Evolutionary conservation across 352 stramenopile genomes (phyloP), one percentile per base, ranked within the genome.

Genomic region (Phytophthora constricta): DNA sequence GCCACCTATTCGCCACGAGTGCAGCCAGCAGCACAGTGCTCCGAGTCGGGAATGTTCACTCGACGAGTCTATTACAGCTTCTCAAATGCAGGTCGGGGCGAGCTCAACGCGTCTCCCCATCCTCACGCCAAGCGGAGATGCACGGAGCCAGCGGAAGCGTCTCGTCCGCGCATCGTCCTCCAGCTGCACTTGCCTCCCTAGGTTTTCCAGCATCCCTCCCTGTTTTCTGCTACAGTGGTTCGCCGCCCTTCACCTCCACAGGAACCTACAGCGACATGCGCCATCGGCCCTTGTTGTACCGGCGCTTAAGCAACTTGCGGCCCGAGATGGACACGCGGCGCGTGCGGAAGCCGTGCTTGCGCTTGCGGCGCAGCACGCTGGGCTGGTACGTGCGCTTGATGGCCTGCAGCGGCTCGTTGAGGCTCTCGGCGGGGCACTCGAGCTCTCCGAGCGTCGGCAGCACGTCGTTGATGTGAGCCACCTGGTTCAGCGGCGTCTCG

Each of bases 311-410:
- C 52, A 86, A 61, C 68, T 93, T 93, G 63, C 87, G 86, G 50
- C 87, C 87, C 41, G 86, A 81, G 53, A 93, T 84, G 50, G 86
- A 89, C 66, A 90, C 65, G 19, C 86, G 83, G 51, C 87, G 87
- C 53, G 86, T 81, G 37, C 85, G 85, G 79, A 95, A 95, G 58
- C 87, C 87, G 65, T 94, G 87, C 72, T 95, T 95, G 53, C 87
- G 80, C 78, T 95, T 95, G 57, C 87, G 87, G 39, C 87, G 87
- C 70, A 95, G 67, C 33, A 94, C 86, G 60, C 87, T 95, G 42
- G 87, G 87, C 72, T 95, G 87, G 72, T 94, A 95, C 58, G 87
- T 95, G 48, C 87, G 84, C 78, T 95, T 95, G 39, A 95, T 78
- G 25, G 86, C 87, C 56, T 84, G 76, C 56, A 94, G 66, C 1